Evolutionary conservation across 345 rosid species (phyloP).

Genomic region (Eucalyptus virginea): DNA sequence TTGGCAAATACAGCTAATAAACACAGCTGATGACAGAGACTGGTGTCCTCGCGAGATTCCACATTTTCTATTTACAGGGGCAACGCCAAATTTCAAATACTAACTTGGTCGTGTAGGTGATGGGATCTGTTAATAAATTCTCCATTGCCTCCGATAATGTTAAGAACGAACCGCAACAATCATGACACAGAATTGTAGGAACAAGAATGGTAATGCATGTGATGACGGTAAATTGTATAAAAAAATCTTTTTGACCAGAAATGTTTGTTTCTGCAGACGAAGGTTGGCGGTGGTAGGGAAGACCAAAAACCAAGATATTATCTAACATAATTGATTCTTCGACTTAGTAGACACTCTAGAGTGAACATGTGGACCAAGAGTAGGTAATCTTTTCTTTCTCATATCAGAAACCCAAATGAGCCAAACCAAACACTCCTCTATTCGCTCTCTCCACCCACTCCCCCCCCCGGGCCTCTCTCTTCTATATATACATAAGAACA

Average conservation of each 20-base stretch:
- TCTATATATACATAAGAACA: background rate
- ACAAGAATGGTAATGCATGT: background rate
- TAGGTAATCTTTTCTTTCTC: constrained; percentile 4
- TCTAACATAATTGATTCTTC: background rate
- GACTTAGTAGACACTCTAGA: constrained; percentile 32
- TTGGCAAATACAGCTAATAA: background rate
- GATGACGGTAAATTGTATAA: background rate
- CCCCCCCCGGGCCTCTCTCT: too few species aligned
- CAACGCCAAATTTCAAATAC: background rate
- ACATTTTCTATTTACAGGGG: background rate
- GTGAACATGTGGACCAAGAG: constrained; percentile 6
- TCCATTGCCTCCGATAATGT: background rate
- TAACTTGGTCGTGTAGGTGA: background rate
- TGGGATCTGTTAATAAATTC: background rate
- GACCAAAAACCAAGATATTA: background rate
- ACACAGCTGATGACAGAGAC: background rate
- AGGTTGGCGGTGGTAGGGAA: background rate
- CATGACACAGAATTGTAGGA: background rate
- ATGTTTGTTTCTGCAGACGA: background rate
- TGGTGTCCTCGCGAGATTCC: background rate
- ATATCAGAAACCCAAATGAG: constrained; percentile 1
- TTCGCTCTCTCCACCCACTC: background rate
- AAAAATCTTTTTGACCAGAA: background rate
- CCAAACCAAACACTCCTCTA: constrained; percentile 1
- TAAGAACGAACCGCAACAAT: background rate